These are phyloP conservation scores for Euryodendron excelsum DNA, from an alignment of 148 eudicot genomes.

Conservation along the genomic window DNA sequence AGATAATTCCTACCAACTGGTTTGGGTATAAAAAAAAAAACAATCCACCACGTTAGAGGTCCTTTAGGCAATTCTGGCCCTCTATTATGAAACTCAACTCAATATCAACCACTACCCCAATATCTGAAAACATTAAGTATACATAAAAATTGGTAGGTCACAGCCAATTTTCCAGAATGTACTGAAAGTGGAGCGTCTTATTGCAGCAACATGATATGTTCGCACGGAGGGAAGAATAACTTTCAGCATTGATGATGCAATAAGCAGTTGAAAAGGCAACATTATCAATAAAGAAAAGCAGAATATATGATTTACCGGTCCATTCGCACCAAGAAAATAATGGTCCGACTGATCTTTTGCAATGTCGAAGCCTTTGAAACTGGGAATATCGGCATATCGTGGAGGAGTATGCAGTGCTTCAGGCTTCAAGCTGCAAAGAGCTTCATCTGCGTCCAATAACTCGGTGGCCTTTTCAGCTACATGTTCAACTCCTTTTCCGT, in stretches of 20 bases:
- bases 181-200: not conserved
- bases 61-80: not conserved
- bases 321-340: constrained; percentile 56
- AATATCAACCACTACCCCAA: not conserved
- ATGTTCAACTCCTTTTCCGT: constrained; percentile 34
- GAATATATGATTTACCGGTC: constrained; percentile 43
- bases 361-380: constrained; percentile 86
- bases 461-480: constrained; percentile 26
- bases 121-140: not conserved
- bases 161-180: not conserved
- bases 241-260: not conserved
- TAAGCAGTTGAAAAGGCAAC: not conserved
- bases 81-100: not conserved
- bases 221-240: not conserved
- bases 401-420: constrained; percentile 17
- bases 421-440: constrained; percentile 32
- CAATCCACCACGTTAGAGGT: not conserved
- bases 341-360: constrained; percentile 83
- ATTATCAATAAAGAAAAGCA: constrained; percentile 7
- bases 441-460: constrained; percentile 38
- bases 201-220: not conserved
- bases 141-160: not conserved
- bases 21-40: not conserved
- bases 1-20: not conserved
- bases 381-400: constrained; percentile 29